Percentiles rank a stretch among this genome's conserved stretches.
Conservation (phyloP, 768 basidiomycete species). For the Cubamyces lactineus region DNA sequence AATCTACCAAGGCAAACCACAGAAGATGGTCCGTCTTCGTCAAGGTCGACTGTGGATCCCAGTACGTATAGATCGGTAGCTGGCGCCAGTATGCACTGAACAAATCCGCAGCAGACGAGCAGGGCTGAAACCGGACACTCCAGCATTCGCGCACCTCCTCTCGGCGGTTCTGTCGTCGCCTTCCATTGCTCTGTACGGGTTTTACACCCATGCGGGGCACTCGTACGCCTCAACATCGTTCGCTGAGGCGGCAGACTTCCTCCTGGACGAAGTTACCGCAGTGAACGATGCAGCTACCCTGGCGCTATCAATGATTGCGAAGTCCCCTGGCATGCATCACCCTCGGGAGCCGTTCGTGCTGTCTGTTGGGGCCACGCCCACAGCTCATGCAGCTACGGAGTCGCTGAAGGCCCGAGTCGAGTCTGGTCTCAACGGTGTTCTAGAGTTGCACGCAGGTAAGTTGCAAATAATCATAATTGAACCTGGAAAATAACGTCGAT, state of each 20-base stretch:
- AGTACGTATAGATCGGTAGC: conserved; percentile 48
- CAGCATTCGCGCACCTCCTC: conserved; percentile 59
- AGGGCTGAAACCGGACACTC: conserved; percentile 59
- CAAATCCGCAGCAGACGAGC: conserved; percentile 58
- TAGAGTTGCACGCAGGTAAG: conserved; percentile 80
- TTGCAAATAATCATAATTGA: not conserved
- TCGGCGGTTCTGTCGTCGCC: conserved; percentile 54
- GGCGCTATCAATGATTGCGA: conserved; percentile 51
- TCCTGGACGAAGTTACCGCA: conserved; percentile 69
- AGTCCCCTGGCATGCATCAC: conserved; percentile 36
- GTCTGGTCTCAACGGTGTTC: conserved; percentile 28
- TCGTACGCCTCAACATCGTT: conserved; percentile 77
- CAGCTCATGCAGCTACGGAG: conserved; percentile 75
- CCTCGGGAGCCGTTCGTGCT: conserved; percentile 62
- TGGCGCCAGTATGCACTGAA: conserved; percentile 19
- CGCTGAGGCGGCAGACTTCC: conserved; percentile 63
- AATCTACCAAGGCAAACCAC: conserved; percentile 42
- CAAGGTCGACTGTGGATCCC: conserved; percentile 77
- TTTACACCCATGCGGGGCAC: conserved; percentile 81
- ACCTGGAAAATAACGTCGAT: not conserved
- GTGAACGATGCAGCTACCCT: conserved; percentile 68
- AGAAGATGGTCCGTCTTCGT: conserved; percentile 77
- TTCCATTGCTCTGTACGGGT: conserved; percentile 70
- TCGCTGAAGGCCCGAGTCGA: conserved; percentile 53
- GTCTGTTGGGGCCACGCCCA: conserved; percentile 86